Percentiles rank a stretch among this genome's conserved stretches.
These are phyloP conservation scores for Noccaea caerulescens DNA, from an alignment of 345 rosid species.

Conservation along the genomic window DNA sequence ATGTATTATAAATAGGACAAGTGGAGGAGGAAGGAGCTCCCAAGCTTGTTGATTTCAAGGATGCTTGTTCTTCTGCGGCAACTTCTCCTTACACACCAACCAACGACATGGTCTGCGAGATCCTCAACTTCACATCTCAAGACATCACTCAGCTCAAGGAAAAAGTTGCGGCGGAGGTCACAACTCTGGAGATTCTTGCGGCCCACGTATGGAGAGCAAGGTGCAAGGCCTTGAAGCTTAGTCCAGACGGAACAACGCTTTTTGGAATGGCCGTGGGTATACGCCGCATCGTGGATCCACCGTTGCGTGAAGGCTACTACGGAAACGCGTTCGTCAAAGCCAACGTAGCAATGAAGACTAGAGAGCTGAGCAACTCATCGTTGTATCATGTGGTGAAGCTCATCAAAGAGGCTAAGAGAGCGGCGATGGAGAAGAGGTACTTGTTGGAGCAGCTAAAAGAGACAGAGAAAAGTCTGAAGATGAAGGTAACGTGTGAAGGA, in stretches of 20 bases:
- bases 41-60: slow-evolving; percentile 29
- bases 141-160: slow-evolving; percentile 48
- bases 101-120: slow-evolving; percentile 46
- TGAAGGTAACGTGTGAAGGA: slow-evolving; percentile 40
- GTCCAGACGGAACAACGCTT: slow-evolving; percentile 47
- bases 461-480: slow-evolving; percentile 42
- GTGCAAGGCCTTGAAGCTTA: slow-evolving; percentile 50
- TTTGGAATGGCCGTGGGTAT: slow-evolving; percentile 50
- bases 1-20: slow-evolving; percentile 20
- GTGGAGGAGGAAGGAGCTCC: slow-evolving; percentile 28
- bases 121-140: slow-evolving; percentile 45
- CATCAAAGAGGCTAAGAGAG: slow-evolving; percentile 52
- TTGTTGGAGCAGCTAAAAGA: slow-evolving; percentile 36
- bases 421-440: slow-evolving; percentile 28
- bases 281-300: slow-evolving; percentile 49
- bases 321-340: slow-evolving; percentile 63
- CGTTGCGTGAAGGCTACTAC: slow-evolving; percentile 53
- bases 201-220: slow-evolving; percentile 62
- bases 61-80: slow-evolving; percentile 41
- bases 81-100: slow-evolving; percentile 52
- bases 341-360: slow-evolving; percentile 43
- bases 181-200: slow-evolving; percentile 58
- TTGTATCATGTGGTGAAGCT: slow-evolving; percentile 43
- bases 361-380: slow-evolving; percentile 41
- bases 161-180: slow-evolving; percentile 38